Evolutionary conservation across 176 grass and related monocot genomes (phyloP), one percentile per base, ranked within the genome.

Genomic region (Oryza punctata): DNA sequence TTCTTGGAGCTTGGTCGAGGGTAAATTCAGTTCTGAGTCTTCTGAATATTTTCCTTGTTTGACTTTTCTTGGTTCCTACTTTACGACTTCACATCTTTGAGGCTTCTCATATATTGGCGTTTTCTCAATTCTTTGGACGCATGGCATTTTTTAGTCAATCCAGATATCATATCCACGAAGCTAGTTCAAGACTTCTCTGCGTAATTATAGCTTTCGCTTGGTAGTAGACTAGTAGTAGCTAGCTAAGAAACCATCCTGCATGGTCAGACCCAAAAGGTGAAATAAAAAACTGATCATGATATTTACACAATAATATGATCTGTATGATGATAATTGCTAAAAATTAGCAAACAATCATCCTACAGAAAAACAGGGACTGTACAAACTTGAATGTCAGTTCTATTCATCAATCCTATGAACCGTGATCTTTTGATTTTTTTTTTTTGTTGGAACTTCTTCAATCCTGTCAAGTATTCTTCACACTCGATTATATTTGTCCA

Each of bases 1-100:
- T 99, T 99, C 83, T 76, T 99, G 57, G 96, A 99, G 87, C 96
- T 99, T 18, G 83, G 87, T 14, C 38, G 70, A 89, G 89, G 91
- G 96, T 96, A 85, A 73, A 75, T 83, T 63, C 69, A 26, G 4
- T 49, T 29, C 44, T 67, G 29, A 72, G 44, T 47, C 52, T 37
- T 5, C 32, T 47, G 10, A 46, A 9, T 19, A 7, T 3, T 46
- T 38, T 3, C 2, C 19, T 65, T 70, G 65, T 37, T 54, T 37
- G 0, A 25, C 11, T 13, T 82, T 78, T 61, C 3, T 7, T 85
- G 50, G 9, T 41, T n/a, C 7, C 6, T n/a, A 67, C 15, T 37
- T 67, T 9, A 19, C 19, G 35, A 27, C 69, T 78, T 74, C 16
- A 28, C 6, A 49, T 38, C 4, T 35, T 35, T 38, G 21, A 63